Evolutionary conservation across 208 protist species (phyloP).

Genomic region (Angomonas desouzai): DNA sequence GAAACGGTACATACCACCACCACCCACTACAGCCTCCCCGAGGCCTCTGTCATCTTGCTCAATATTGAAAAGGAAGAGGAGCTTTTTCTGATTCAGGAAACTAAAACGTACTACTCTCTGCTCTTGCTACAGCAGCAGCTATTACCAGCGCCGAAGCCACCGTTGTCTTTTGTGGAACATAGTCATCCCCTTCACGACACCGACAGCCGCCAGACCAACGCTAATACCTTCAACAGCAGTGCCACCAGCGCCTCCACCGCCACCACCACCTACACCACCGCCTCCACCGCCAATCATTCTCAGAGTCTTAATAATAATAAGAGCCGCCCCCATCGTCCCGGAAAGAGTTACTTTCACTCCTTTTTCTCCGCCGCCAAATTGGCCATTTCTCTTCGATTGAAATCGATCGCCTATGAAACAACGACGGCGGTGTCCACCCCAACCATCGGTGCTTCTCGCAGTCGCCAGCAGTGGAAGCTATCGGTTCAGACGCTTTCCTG

Average conservation of each 20-base stretch:
- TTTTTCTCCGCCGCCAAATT: background rate
- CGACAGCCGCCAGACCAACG: background rate
- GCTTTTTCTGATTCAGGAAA: background rate
- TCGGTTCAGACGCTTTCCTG: background rate
- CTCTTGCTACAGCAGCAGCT: background rate
- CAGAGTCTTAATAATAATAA: background rate
- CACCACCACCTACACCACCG: background rate
- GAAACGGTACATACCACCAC: background rate
- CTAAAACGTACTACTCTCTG: background rate
- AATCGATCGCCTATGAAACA: background rate
- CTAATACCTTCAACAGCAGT: background rate
- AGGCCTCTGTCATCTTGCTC: background rate
- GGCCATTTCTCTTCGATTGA: background rate
- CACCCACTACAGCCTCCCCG: conserved; percentile 3
- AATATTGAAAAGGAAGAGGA: conserved; percentile 6
- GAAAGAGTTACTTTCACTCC: conserved; percentile 8
- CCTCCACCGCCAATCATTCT: background rate
- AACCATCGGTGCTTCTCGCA: background rate
- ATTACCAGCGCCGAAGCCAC: background rate
- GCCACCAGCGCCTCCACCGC: background rate
- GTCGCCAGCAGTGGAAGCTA: background rate
- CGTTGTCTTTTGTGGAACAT: background rate
- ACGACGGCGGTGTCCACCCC: background rate
- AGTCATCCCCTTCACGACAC: background rate
- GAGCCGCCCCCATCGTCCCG: background rate